phyloP scores from a whole-genome alignment of 2,329 filamentous ascomycete genomes.

The Neofusicoccum sp. region DNA sequence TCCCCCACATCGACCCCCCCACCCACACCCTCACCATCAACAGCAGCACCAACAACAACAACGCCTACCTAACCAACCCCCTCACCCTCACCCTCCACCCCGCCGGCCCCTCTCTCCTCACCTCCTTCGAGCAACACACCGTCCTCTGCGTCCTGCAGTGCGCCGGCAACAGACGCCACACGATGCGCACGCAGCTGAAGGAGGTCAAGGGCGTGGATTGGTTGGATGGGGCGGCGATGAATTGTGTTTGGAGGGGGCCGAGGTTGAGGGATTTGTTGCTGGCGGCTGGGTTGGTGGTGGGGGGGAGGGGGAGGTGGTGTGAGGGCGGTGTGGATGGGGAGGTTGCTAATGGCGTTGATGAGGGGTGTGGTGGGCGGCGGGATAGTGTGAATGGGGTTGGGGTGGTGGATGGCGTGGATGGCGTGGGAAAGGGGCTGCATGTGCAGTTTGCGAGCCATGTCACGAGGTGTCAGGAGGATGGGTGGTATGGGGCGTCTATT shows the following conservation, averaged over 20 bases:
- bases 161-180: conserved; percentile 62
- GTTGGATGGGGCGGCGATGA: conserved; percentile 64
- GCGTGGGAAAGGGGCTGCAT: conserved; percentile 39
- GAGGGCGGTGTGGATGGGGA: not conserved
- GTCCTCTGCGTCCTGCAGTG: conserved; percentile 62
- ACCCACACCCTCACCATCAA: conserved; percentile 51
- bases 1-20: conserved; percentile 50
- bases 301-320: too few relatives aligned
- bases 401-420: not conserved
- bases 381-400: not conserved
- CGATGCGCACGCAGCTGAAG: conserved; percentile 61
- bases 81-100: conserved; percentile 49
- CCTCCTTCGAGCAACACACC: conserved; percentile 53
- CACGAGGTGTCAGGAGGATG: conserved; percentile 57
- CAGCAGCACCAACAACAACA: conserved; percentile 48
- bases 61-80: conserved; percentile 11
- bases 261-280: conserved; percentile 55
- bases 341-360: not conserved
- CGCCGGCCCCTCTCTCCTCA: conserved; percentile 40
- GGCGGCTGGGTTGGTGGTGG: not conserved
- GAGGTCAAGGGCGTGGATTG: conserved; percentile 64
- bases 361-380: not conserved
- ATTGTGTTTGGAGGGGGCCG: conserved; percentile 60
- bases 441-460: conserved; percentile 60
- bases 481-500: conserved; percentile 62